Conservation (phyloP, 805 yeast genomes). For the Kodamaea hsintzibuensis region DNA sequence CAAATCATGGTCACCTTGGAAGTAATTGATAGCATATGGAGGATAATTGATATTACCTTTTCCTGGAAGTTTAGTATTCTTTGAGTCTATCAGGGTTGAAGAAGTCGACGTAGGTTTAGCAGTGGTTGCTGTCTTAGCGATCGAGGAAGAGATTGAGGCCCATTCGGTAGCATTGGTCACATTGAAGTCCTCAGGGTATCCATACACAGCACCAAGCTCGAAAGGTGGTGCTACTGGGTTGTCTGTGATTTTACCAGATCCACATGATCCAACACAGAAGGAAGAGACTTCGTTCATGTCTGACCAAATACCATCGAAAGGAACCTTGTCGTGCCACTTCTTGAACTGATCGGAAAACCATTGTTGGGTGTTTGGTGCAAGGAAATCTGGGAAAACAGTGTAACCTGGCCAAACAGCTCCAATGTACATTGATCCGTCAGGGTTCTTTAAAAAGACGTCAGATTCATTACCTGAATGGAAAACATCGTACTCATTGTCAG, state of each 20-base stretch:
- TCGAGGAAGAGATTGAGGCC: slow-evolving; percentile 13
- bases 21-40: slow-evolving; percentile 33
- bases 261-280: slow-evolving; percentile 35
- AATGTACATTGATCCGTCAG: slow-evolving; percentile 27
- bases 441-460: slow-evolving; percentile 23
- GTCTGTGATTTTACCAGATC: slow-evolving; percentile 16
- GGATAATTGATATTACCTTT: slow-evolving; percentile 33
- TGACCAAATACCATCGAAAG: slow-evolving; percentile 24
- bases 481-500: slow-evolving; percentile 18
- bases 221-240: slow-evolving; percentile 23
- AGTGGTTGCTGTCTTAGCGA: slow-evolving; percentile 14
- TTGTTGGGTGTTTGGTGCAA: slow-evolving; percentile 20
- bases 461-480: slow-evolving; percentile 19
- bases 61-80: slow-evolving; percentile 21
- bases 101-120: slow-evolving; percentile 11
- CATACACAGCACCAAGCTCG: slow-evolving; percentile 12
- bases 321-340: slow-evolving; percentile 19
- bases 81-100: slow-evolving; percentile 13
- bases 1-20: slow-evolving; percentile 22
- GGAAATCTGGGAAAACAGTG: slow-evolving; percentile 30
- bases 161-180: slow-evolving; percentile 19
- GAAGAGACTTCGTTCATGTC: slow-evolving; percentile 30
- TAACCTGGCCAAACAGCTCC: slow-evolving; percentile 35
- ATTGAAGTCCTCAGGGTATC: slow-evolving; percentile 19
- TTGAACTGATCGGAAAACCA: slow-evolving; percentile 23